Percentiles rank a stretch among this genome's conserved stretches.
phyloP scores from a whole-genome alignment of 495 filamentous ascomycete genomes.

The Penicillium parvum region DNA sequence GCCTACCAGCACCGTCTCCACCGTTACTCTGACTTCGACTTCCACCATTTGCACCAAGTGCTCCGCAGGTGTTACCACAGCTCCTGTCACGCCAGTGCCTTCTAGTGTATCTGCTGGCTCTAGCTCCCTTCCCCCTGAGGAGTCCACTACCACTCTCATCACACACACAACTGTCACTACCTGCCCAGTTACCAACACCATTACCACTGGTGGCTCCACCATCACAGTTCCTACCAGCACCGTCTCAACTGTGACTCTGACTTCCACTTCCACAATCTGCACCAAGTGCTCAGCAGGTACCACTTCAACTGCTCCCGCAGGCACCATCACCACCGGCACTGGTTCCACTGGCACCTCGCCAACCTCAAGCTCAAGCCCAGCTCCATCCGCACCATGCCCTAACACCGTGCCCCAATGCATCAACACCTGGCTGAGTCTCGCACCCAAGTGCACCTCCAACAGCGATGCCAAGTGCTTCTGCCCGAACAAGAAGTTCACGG shows the following conservation, averaged over 20 bases:
- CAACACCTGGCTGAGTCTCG: constrained; percentile 79
- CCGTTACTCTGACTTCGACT: constrained; percentile 29
- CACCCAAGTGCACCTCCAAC: constrained; percentile 76
- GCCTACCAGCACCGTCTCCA: constrained; percentile 35
- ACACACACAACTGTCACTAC: constrained; percentile 40
- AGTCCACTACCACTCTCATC: constrained; percentile 23
- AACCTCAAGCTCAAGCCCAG: constrained; percentile 19
- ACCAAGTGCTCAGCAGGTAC: constrained; percentile 27
- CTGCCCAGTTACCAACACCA: constrained; percentile 39
- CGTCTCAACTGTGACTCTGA: constrained; percentile 31
- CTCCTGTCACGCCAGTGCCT: constrained; percentile 16
- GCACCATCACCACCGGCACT: constrained; percentile 2
- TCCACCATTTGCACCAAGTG: constrained; percentile 37
- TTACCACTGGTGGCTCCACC: constrained; percentile 29
- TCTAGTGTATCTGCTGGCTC: constrained; percentile 18
- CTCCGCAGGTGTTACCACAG: constrained; percentile 14
- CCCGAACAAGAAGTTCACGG: constrained; percentile 68
- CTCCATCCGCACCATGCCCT: constrained; percentile 51
- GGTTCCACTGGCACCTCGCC: constrained; percentile 14
- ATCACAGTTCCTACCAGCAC: constrained; percentile 35
- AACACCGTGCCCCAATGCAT: constrained; percentile 78
- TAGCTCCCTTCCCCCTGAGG: constrained; percentile 10
- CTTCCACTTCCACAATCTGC: constrained; percentile 37
- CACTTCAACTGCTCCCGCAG: constrained; percentile 1
- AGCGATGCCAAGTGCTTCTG: constrained; percentile 83